Conservation (phyloP, 2,329 filamentous ascomycete species). For the Fusarium papillatum region DNA sequence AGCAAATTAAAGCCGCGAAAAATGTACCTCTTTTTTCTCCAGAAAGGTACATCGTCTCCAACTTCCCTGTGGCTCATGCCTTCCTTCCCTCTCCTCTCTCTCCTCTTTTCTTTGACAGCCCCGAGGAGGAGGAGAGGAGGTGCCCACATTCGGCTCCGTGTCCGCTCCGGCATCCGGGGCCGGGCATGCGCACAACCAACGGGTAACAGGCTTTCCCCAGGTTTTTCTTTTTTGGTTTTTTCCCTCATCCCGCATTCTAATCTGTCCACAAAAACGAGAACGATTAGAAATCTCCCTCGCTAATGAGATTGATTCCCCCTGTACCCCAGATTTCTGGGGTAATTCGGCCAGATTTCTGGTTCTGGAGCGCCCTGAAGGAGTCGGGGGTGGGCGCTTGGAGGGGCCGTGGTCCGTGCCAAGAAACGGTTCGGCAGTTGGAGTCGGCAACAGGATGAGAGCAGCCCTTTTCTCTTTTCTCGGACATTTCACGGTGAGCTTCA, state of each 20-base stretch:
- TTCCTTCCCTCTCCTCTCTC: background rate
- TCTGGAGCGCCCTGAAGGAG: slow-evolving; percentile 16
- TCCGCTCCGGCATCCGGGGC: background rate
- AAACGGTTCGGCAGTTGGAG: slow-evolving; percentile 40
- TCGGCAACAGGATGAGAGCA: slow-evolving; percentile 34
- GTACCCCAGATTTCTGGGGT: slow-evolving; percentile 37
- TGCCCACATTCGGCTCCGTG: background rate
- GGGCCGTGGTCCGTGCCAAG: slow-evolving; percentile 39
- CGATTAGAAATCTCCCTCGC: slow-evolving; percentile 27
- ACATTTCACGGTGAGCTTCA: slow-evolving; percentile 4
- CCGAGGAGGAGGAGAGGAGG: background rate
- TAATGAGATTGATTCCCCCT: background rate
- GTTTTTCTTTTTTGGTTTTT: slow-evolving; percentile 17
- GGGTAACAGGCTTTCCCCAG: slow-evolving; percentile 33
- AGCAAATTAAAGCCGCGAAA: background rate
- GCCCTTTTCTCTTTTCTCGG: background rate
- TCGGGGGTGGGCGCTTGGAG: slow-evolving; percentile 17
- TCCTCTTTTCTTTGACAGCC: background rate
- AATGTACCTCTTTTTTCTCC: background rate
- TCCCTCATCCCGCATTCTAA: background rate
- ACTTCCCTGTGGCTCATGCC: slow-evolving; percentile 2
- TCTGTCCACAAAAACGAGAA: slow-evolving; percentile 28
- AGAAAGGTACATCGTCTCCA: slow-evolving; percentile 16
- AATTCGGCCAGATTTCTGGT: slow-evolving; percentile 8
- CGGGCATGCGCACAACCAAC: background rate